Evolutionary conservation across 2,329 filamentous ascomycete genomes (phyloP).

Genomic region (Plenodomus biglobosus): DNA sequence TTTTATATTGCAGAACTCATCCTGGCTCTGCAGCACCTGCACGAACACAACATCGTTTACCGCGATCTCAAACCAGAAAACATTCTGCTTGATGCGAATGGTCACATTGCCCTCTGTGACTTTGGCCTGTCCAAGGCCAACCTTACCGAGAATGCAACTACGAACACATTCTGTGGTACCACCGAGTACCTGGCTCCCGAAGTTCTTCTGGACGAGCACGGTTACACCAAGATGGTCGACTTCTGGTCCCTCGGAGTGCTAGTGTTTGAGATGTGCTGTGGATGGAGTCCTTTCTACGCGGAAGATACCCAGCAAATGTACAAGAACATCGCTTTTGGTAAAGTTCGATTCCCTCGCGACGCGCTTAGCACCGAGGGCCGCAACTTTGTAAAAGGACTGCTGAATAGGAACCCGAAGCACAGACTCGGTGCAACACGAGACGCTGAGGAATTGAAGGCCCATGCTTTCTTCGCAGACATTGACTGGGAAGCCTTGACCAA

Average conservation of each 20-base stretch:
- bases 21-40: slow-evolving; percentile 88
- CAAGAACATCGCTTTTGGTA: slow-evolving; percentile 99
- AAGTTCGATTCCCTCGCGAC: slow-evolving; percentile 93
- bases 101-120: slow-evolving; percentile 95
- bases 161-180: slow-evolving; percentile 97
- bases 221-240: slow-evolving; percentile 99
- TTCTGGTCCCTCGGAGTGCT: slow-evolving; percentile 98
- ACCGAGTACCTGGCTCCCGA: slow-evolving; percentile 97
- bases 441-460: slow-evolving; percentile 89
- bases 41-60: slow-evolving; percentile 97
- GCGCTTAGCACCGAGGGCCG: slow-evolving; percentile 91
- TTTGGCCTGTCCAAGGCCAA: slow-evolving; percentile 98
- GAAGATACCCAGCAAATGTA: slow-evolving; percentile 99
- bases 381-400: slow-evolving; percentile 95
- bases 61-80: slow-evolving; percentile 97
- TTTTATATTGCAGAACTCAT: slow-evolving; percentile 99
- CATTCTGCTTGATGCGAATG: slow-evolving; percentile 93
- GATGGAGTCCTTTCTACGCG: slow-evolving; percentile 98
- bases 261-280: slow-evolving; percentile 99
- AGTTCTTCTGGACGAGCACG: slow-evolving; percentile 90
- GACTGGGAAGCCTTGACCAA: slow-evolving; percentile 86
- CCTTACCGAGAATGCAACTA: slow-evolving; percentile 93
- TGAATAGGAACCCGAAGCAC: slow-evolving; percentile 97
- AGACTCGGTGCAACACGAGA: slow-evolving; percentile 87
- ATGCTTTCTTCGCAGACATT: slow-evolving; percentile 91